Base-by-base conservation (phyloP, 2,329 filamentous ascomycete species). In the Lachnellula cervina region DNA sequence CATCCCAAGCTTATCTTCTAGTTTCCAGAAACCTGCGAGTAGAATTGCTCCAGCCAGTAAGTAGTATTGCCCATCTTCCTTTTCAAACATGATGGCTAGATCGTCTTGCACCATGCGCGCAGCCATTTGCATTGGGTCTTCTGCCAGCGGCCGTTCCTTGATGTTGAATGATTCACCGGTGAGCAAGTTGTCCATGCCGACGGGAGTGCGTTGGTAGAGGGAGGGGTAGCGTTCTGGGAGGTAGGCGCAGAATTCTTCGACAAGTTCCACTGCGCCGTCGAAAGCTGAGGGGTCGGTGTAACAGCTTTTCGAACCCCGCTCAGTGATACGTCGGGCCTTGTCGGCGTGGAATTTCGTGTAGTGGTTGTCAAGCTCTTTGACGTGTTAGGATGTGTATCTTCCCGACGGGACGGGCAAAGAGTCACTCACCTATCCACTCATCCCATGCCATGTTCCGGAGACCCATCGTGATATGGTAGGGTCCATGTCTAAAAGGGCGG, bases 1-100 rank as follows among this genome's bases (percentile, higher is more conserved):
- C 89, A 94, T 92, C 23, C 87, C 87, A 66, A 86, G 82, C 71
- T 96, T 95, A 68, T 95, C 89, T 54, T 83, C 77, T 1, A 95
- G 76, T 2, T 88, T 81, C 90, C 90, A 95, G 76, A 95, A 95
- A 0, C 90, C 90, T 0, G 90, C 80, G 0, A 95, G 78, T 2
- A 94, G 76, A 55, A 94, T 84, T 0, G 86, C 80, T 0, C 89
- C 90, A 0, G 88, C 88, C 1, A 91, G 80, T 0, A 95, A 80
- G 69, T 91, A 90, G 74, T 93, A 93, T 69, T 91, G 83, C 0
- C 89, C 88, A 66, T 95, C 89, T 0, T 77, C 70, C 19, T 76
- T 78, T 71, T 94, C 89, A 63, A 93, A 78, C 89, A 95, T 93
- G 54, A 95, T 81, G 0, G 89, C 89, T 0, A 95, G 73, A 68